Conservation (phyloP, 345 rosid species). For the Eucalyptus cloeziana region DNA sequence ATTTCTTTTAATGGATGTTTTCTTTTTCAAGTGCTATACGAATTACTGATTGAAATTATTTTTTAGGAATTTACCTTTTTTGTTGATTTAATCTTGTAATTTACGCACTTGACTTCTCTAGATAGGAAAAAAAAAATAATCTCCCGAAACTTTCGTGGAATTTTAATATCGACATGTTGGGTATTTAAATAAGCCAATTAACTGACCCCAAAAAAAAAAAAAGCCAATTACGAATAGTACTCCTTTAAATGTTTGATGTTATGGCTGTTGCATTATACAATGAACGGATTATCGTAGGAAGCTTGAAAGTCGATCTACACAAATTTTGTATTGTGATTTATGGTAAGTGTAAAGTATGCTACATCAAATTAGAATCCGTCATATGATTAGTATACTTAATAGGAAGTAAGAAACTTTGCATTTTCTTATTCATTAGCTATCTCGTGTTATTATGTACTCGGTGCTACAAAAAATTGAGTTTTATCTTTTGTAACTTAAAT, state of each 20-base stretch:
- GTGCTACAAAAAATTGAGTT: neutral
- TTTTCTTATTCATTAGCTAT: neutral
- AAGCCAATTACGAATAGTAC: neutral
- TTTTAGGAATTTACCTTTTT: neutral
- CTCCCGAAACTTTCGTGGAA: rapidly evolving
- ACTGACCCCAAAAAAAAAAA: no score
- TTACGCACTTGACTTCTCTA: neutral
- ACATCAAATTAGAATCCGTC: neutral
- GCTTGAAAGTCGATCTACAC: neutral
- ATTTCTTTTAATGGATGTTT: neutral
- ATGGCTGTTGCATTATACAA: neutral
- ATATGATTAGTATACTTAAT: rapidly evolving
- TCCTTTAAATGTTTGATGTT: neutral
- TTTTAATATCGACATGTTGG: neutral
- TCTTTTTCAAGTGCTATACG: neutral
- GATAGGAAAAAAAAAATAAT: neutral
- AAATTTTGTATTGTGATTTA: neutral
- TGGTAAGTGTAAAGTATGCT: neutral
- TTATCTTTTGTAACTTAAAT: no score
- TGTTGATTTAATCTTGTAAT: neutral
- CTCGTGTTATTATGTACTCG: rapidly evolving
- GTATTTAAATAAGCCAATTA: neutral
- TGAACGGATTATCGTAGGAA: neutral
- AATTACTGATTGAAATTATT: neutral
- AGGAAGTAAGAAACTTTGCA: neutral